Conservation (phyloP, 2,329 filamentous ascomycete species). For the Penicillium brevicompactum region DNA sequence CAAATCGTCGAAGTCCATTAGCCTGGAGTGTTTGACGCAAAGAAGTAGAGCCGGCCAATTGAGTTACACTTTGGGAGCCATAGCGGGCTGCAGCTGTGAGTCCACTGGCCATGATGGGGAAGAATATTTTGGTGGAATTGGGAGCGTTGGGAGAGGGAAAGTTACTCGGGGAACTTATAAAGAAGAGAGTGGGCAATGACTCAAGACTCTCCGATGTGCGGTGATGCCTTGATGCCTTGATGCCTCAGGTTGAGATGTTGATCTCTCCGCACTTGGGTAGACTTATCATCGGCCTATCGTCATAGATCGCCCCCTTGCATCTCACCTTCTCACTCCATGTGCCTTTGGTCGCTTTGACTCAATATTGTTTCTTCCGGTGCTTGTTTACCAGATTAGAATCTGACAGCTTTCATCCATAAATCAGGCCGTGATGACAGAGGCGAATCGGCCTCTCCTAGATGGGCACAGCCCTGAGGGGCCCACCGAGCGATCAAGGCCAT, state of each 20-base stretch:
- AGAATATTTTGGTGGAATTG: constrained; percentile 5
- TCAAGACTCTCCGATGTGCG: constrained; percentile 19
- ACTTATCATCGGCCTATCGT: constrained; percentile 25
- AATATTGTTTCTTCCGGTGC: not conserved
- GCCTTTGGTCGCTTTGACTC: not conserved
- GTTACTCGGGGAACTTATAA: constrained; percentile 1
- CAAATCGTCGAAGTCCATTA: constrained; percentile 38
- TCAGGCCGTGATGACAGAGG: constrained; percentile 36
- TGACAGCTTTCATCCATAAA: not conserved
- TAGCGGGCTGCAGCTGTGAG: constrained; percentile 31
- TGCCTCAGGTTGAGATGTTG: constrained; percentile 9
- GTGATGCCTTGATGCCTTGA: constrained; percentile 1
- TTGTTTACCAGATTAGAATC: constrained; percentile 1
- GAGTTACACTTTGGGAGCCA: constrained; percentile 30
- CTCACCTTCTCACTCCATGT: constrained; percentile 3
- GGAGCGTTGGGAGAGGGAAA: constrained; percentile 3
- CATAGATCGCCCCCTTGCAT: constrained; percentile 10
- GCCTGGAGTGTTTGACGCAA: constrained; percentile 28
- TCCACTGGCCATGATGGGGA: constrained; percentile 30
- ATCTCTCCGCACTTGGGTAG: constrained; percentile 21
- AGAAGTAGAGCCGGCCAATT: constrained; percentile 30
- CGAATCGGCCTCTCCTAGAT: constrained; percentile 32
- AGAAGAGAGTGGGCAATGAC: constrained; percentile 17
- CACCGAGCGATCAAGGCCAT: not conserved
- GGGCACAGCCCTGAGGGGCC: constrained; percentile 18